Evolutionary conservation across 768 basidiomycete species (phyloP).

Genomic region (Tricholoma saponaceum): DNA sequence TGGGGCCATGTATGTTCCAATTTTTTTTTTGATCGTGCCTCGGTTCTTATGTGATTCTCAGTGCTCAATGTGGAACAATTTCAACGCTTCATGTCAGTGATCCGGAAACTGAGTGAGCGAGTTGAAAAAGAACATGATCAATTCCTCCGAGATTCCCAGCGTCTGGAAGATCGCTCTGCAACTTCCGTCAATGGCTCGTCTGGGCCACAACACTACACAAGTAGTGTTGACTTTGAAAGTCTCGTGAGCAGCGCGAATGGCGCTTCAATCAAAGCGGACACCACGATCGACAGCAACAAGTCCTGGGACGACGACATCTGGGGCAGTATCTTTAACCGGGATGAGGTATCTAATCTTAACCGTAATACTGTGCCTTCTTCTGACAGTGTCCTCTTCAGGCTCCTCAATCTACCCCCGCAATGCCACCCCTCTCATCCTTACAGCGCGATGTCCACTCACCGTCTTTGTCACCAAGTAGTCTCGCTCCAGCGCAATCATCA

Average conservation of each 20-base stretch:
- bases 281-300: conserved; percentile 29
- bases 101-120: conserved; percentile 71
- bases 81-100: conserved; percentile 85
- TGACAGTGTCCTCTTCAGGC: conserved; percentile 2
- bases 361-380: not conserved
- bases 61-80: conserved; percentile 87
- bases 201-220: conserved; percentile 30
- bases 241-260: conserved; percentile 63
- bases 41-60: conserved; percentile 20
- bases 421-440: conserved; percentile 4
- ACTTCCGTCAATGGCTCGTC: conserved; percentile 39
- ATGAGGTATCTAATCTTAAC: conserved; percentile 17
- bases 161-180: conserved; percentile 76
- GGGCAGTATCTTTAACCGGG: conserved; percentile 67
- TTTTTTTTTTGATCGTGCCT: not conserved
- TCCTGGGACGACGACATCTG: conserved; percentile 84
- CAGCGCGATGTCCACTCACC: conserved; percentile 7
- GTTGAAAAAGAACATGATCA: conserved; percentile 93
- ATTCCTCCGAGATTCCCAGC: conserved; percentile 88
- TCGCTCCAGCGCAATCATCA: not conserved
- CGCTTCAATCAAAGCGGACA: conserved; percentile 43
- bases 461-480: not conserved
- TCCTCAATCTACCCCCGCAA: conserved; percentile 23
- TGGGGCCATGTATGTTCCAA: conserved; percentile 74
- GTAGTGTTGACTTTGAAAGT: conserved; percentile 79